Percentiles rank a stretch among this genome's conserved stretches.
phyloP scores from a whole-genome alignment of 202 grass and related monocot species.

The Dendrocalamus latiflorus region DNA sequence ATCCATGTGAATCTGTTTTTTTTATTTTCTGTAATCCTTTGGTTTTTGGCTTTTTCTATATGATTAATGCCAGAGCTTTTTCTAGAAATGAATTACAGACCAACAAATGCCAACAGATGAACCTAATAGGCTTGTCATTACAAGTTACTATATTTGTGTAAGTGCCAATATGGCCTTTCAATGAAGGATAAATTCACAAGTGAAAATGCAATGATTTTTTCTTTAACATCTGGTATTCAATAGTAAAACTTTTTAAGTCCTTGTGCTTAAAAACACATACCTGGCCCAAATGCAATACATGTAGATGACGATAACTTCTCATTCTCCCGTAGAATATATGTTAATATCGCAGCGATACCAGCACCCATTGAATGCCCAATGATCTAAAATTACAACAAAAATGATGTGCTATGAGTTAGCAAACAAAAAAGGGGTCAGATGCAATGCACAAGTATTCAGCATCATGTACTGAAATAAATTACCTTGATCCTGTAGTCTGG shows the following conservation, averaged over 20 bases:
- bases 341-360: constrained; percentile 69
- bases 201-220: not conserved
- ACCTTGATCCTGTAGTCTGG: constrained; percentile 70
- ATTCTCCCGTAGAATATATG: constrained; percentile 87
- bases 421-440: not conserved
- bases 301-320: constrained; percentile 63
- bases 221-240: not conserved
- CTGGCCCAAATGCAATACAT: constrained; percentile 93
- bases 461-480: constrained; percentile 20
- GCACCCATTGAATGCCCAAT: constrained; percentile 97
- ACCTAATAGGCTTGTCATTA: not conserved
- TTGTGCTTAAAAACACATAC: constrained; percentile 28
- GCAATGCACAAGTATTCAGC: not conserved
- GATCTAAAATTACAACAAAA: constrained; percentile 58
- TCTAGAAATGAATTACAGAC: not conserved
- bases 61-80: not conserved
- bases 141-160: not conserved
- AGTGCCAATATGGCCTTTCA: constrained; percentile 12
- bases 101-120: not conserved
- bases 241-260: not conserved
- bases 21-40: not conserved
- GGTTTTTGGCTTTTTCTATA: not conserved
- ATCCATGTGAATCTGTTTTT: not conserved
- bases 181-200: not conserved
- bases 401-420: constrained; percentile 5